Conservation (phyloP, 164 flowering plant species). For the Malania oleifera region DNA sequence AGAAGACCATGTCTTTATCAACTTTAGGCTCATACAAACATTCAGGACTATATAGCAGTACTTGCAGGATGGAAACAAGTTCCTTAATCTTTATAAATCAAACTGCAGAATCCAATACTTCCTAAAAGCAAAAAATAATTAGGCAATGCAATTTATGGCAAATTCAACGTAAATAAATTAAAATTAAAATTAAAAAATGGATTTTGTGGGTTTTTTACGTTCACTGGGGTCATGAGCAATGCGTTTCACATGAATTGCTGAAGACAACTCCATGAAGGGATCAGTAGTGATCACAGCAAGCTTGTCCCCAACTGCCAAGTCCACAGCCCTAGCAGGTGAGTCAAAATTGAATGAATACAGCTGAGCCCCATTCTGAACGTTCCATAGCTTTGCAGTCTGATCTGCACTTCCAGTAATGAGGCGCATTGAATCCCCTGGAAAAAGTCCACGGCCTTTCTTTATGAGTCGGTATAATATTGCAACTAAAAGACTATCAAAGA, state of each 20-base stretch:
- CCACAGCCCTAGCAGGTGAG: slow-evolving; percentile 78
- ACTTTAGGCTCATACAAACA: no score
- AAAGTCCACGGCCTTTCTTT: no score
- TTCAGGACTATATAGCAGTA: no score
- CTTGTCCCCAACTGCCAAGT: slow-evolving; percentile 74
- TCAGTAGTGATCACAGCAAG: slow-evolving; percentile 86
- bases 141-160: no score
- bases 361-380: slow-evolving; percentile 60
- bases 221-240: slow-evolving; percentile 59
- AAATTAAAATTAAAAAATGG: no score
- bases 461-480: slow-evolving; percentile 3
- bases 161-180: no score
- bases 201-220: slow-evolving; percentile 34
- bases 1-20: no score
- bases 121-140: no score
- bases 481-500: not conserved
- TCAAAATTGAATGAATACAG: slow-evolving; percentile 61
- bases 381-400: slow-evolving; percentile 80
- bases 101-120: no score
- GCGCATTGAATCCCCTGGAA: slow-evolving; percentile 60
- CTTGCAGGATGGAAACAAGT: no score
- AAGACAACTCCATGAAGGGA: slow-evolving; percentile 77
- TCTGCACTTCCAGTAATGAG: slow-evolving; percentile 93
- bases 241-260: slow-evolving; percentile 81
- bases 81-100: no score